Percentiles rank a stretch among this genome's conserved stretches.
phyloP scores from a whole-genome alignment of 495 filamentous ascomycete genomes.

The Penicillium cataractarum region DNA sequence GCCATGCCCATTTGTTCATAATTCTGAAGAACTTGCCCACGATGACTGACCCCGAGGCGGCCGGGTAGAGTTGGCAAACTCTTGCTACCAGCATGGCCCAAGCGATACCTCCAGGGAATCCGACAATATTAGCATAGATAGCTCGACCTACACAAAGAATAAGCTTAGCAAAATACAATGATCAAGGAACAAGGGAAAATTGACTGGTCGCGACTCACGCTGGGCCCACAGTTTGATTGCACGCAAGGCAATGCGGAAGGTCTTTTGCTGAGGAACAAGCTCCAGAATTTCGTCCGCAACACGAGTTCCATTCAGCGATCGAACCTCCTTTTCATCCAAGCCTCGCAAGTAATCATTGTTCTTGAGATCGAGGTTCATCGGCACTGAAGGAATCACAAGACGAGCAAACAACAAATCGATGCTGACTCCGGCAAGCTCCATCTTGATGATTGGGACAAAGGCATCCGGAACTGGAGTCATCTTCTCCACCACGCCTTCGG shows the following conservation, averaged over 20 bases:
- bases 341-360: slow-evolving; percentile 85
- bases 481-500: slow-evolving; percentile 76
- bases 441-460: slow-evolving; percentile 94
- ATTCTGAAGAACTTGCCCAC: slow-evolving; percentile 92
- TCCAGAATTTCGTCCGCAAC: slow-evolving; percentile 90
- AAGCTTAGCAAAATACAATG: slow-evolving; percentile 4
- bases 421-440: slow-evolving; percentile 85
- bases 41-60: slow-evolving; percentile 81
- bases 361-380: slow-evolving; percentile 70
- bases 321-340: slow-evolving; percentile 80
- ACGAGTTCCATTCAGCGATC: slow-evolving; percentile 89
- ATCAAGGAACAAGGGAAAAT: background rate
- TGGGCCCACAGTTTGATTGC: slow-evolving; percentile 97
- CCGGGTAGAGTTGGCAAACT: slow-evolving; percentile 96
- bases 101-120: slow-evolving; percentile 94
- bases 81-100: slow-evolving; percentile 97
- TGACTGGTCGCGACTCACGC: slow-evolving; percentile 49
- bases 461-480: slow-evolving; percentile 86
- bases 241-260: slow-evolving; percentile 83
- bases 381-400: slow-evolving; percentile 70
- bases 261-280: slow-evolving; percentile 84
- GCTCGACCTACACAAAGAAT: slow-evolving; percentile 62
- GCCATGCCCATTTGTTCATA: slow-evolving; percentile 92
- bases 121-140: slow-evolving; percentile 93
- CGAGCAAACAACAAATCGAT: slow-evolving; percentile 94